A percentile compares a stretch with the other conserved stretches of the same genome.
These are phyloP conservation scores for carrot (Daucus carota) DNA, from an alignment of 129 eudicot species.

Conservation along the genomic window DH1_v3.0 NC_030381.2:41601501-41602000, in stretches of 20 bases:
- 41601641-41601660: too few relatives aligned
- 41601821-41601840: too few relatives aligned
- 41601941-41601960: too few relatives aligned
- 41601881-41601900: too few relatives aligned
- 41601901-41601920: too few relatives aligned
- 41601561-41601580: background rate
- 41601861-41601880: too few relatives aligned
- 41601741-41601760: background rate
- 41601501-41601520: background rate
- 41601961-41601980: too few relatives aligned
- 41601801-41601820: too few relatives aligned
- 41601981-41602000: too few relatives aligned
- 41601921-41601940: too few relatives aligned
- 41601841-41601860: too few relatives aligned
- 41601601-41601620: background rate
- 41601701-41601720: background rate
- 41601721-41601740: background rate
- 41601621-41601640: background rate
- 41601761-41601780: background rate
- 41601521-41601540: background rate
- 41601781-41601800: background rate
- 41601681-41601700: background rate
- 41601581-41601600: background rate
- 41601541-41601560: background rate
- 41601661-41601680: background rate